Evolutionary conservation across 1,284 basidiomycete genomes (phyloP).

Genomic region (Boletus chippewaensis): DNA sequence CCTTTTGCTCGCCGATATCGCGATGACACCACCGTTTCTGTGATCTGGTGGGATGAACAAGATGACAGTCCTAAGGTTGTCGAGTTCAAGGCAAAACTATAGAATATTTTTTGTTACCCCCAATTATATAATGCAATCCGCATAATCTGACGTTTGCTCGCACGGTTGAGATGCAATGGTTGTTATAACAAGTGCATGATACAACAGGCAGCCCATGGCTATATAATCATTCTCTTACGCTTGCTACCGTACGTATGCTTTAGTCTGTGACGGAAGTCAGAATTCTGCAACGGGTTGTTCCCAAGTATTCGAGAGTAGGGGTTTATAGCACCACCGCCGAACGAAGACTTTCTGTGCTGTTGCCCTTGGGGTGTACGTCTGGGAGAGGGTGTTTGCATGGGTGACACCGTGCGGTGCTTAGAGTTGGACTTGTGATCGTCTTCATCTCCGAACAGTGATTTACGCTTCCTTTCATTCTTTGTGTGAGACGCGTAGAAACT

Average conservation of each 20-base stretch:
- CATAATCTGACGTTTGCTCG: not conserved
- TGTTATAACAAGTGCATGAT: conserved; percentile 9
- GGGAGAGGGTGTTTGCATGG: conserved; percentile 21
- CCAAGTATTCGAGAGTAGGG: conserved; percentile 33
- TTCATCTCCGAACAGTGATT: conserved; percentile 32
- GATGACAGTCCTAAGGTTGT: conserved; percentile 28
- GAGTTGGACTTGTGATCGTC: conserved; percentile 18
- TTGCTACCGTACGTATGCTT: conserved; percentile 28
- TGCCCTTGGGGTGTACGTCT: conserved; percentile 20
- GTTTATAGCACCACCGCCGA: conserved; percentile 31
- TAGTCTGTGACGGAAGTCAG: conserved; percentile 19
- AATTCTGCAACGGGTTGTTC: conserved; percentile 32
- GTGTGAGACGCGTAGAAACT: conserved; percentile 41
- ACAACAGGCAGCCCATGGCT: conserved; percentile 17
- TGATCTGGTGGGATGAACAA: conserved; percentile 75
- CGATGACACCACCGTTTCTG: conserved; percentile 89
- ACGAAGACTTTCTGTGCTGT: conserved; percentile 29
- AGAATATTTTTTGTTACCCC: conserved; percentile 1
- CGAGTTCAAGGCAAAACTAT: conserved; percentile 38
- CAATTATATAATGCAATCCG: not conserved
- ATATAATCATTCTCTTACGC: conserved; percentile 28
- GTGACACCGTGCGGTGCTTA: conserved; percentile 27
- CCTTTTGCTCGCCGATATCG: conserved; percentile 74
- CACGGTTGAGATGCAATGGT: conserved; percentile 1
- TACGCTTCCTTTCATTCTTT: conserved; percentile 38